Percentiles rank a stretch among this genome's conserved stretches.
These are phyloP conservation scores for Crithidia mellificae DNA, from an alignment of 208 protist genomes.

Conservation along the genomic window DNA sequence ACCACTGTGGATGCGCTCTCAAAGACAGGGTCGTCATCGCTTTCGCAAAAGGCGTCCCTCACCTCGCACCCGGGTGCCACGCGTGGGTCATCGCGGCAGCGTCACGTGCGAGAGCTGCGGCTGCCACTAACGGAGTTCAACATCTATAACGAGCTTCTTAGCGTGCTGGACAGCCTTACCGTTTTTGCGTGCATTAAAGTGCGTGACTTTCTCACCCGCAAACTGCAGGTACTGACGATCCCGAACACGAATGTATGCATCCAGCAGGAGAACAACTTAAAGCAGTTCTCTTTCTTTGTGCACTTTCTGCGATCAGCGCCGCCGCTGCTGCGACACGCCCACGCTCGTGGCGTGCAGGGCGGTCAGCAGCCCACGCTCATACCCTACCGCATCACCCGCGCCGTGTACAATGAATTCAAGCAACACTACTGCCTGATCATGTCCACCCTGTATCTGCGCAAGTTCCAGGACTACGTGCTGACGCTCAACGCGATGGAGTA, in stretches of 20 bases:
- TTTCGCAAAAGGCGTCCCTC: neutral
- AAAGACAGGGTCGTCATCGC: neutral
- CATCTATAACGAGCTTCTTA: conserved; percentile 62
- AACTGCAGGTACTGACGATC: conserved; percentile 58
- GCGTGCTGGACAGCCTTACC: conserved; percentile 66
- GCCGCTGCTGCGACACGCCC: conserved; percentile 51
- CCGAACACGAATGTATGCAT: conserved; percentile 86
- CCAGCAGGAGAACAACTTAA: conserved; percentile 79
- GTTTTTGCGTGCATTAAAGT: conserved; percentile 81
- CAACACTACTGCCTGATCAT: conserved; percentile 74
- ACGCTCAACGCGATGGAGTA: conserved; percentile 76
- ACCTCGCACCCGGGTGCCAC: neutral
- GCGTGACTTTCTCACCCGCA: conserved; percentile 67
- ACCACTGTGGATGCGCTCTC: too few relatives aligned
- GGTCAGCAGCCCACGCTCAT: conserved; percentile 35
- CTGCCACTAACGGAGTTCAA: conserved; percentile 49
- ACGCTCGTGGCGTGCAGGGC: conserved; percentile 27
- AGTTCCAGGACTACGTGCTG: conserved; percentile 78
- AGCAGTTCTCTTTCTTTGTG: conserved; percentile 66
- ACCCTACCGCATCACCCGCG: conserved; percentile 65
- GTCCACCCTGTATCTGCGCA: conserved; percentile 70
- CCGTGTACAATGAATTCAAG: conserved; percentile 77
- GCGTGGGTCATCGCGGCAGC: neutral
- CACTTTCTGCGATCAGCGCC: conserved; percentile 68
- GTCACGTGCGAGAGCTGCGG: conserved; percentile 32